These are phyloP conservation scores for Cutaneotrichosporon daszewskae DNA, from an alignment of 1,284 basidiomycete genomes.

Conservation along the genomic window DNA sequence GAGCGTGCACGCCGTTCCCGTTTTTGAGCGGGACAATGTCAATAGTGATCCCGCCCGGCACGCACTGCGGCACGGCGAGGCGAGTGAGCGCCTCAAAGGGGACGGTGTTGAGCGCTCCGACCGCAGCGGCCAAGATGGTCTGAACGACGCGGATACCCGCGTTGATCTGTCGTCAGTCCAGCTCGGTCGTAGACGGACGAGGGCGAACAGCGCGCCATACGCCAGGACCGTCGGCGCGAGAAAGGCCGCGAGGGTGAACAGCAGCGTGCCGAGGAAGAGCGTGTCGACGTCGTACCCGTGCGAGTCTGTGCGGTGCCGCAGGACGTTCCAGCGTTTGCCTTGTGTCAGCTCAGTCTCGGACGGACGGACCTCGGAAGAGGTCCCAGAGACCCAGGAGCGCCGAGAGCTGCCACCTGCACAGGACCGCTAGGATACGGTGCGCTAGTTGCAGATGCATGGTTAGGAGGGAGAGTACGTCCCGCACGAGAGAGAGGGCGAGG, in stretches of 20 bases:
- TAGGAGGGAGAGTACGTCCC: conserved; percentile 32
- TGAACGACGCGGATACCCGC: neutral
- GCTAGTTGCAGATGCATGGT: conserved; percentile 71
- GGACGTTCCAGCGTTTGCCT: conserved; percentile 81
- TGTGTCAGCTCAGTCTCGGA: neutral
- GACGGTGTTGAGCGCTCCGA: conserved; percentile 6
- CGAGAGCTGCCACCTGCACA: conserved; percentile 62
- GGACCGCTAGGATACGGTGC: conserved; percentile 60
- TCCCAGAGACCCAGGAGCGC: conserved; percentile 74
- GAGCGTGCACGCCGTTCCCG: neutral
- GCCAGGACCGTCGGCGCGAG: conserved; percentile 82
- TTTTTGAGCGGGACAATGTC: neutral
- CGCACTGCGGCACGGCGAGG: neutral
- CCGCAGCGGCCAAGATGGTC: neutral
- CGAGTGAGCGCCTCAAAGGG: neutral
- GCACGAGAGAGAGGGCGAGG: conserved; percentile 7
- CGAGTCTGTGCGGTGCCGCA: conserved; percentile 72
- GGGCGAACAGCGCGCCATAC: conserved; percentile 76
- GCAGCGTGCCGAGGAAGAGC: conserved; percentile 84
- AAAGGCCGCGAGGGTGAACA: conserved; percentile 88
- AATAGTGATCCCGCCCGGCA: conserved; percentile 1
- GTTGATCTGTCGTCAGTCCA: conserved; percentile 10
- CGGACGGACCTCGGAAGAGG: conserved; percentile 74
- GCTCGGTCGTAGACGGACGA: conserved; percentile 51
- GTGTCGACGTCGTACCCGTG: conserved; percentile 92